These are phyloP conservation scores for Amaranthus palmeri DNA, from an alignment of 148 eudicot genomes.

Conservation along the genomic window DNA sequence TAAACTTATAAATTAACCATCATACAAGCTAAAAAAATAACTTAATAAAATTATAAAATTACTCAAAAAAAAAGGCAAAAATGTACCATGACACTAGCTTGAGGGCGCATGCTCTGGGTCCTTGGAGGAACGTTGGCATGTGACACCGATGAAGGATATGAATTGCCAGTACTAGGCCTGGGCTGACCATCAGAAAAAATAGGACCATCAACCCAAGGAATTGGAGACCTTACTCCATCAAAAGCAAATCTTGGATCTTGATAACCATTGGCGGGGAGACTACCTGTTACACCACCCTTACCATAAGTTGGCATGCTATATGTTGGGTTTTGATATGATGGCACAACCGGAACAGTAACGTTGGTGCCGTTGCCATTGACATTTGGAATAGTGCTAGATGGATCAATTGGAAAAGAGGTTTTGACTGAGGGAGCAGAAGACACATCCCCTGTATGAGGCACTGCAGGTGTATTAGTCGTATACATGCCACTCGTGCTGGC, in stretches of 20 bases:
- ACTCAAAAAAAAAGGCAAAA: neutral
- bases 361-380: slow-evolving; percentile 33
- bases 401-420: slow-evolving; percentile 37
- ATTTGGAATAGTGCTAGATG: slow-evolving; percentile 29
- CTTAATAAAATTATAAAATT: neutral
- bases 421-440: slow-evolving; percentile 36
- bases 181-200: slow-evolving; percentile 42
- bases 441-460: slow-evolving; percentile 35
- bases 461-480: slow-evolving; percentile 28
- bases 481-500: slow-evolving; percentile 37
- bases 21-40: neutral
- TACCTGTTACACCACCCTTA: slow-evolving; percentile 33
- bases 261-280: slow-evolving; percentile 38
- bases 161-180: slow-evolving; percentile 29
- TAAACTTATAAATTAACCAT: too few species aligned
- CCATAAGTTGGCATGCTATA: slow-evolving; percentile 33
- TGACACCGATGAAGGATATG: slow-evolving; percentile 26
- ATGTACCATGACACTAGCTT: slow-evolving; percentile 45
- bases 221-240: slow-evolving; percentile 47
- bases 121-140: slow-evolving; percentile 33
- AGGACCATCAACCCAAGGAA: slow-evolving; percentile 48
- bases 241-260: slow-evolving; percentile 54
- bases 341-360: slow-evolving; percentile 31
- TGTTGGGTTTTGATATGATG: slow-evolving; percentile 35
- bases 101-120: slow-evolving; percentile 46